Percentiles rank a stretch among this genome's conserved stretches.
Conservation (phyloP, 192 early-diverging fungal genomes). For the Dissophora ornata region DNA sequence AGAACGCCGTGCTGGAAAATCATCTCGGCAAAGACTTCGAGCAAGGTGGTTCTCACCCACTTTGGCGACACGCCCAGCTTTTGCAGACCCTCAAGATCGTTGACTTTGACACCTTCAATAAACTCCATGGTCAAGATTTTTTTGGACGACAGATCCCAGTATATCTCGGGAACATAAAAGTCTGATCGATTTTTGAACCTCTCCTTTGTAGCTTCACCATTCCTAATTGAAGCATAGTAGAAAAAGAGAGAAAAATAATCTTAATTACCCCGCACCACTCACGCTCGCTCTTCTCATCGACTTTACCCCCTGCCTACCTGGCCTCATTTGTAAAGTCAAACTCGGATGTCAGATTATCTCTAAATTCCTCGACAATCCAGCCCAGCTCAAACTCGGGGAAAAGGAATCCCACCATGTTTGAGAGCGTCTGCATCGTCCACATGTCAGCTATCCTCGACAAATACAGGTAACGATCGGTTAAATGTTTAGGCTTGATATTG, state of each 20-base stretch:
- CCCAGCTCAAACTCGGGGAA: slow-evolving; percentile 62
- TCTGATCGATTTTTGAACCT: slow-evolving; percentile 56
- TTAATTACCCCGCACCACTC: no score
- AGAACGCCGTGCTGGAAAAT: slow-evolving; percentile 58
- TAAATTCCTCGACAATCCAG: slow-evolving; percentile 63
- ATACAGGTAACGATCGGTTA: no score
- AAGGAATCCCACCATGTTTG: slow-evolving; percentile 51
- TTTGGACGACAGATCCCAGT: slow-evolving; percentile 58
- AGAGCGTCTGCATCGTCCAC: slow-evolving; percentile 62
- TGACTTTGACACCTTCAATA: slow-evolving; percentile 62
- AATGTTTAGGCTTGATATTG: no score
- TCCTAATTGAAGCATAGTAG: slow-evolving; percentile 18
- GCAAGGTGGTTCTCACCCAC: slow-evolving; percentile 53
- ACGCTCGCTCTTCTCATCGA: no score
- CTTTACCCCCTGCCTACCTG: no score
- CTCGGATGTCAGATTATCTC: slow-evolving; percentile 58
- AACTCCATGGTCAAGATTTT: slow-evolving; percentile 65
- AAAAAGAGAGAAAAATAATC: neutral
- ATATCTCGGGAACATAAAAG: slow-evolving; percentile 60
- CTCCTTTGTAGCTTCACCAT: slow-evolving; percentile 57
- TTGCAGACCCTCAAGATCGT: slow-evolving; percentile 56
- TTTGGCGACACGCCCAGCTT: slow-evolving; percentile 55
- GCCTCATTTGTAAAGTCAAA: slow-evolving; percentile 63
- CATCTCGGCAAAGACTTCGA: slow-evolving; percentile 66
- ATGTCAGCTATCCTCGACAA: slow-evolving; percentile 49